These are phyloP conservation scores for Noccaea caerulescens DNA, from an alignment of 345 rosid genomes.

Conservation along the genomic window DNA sequence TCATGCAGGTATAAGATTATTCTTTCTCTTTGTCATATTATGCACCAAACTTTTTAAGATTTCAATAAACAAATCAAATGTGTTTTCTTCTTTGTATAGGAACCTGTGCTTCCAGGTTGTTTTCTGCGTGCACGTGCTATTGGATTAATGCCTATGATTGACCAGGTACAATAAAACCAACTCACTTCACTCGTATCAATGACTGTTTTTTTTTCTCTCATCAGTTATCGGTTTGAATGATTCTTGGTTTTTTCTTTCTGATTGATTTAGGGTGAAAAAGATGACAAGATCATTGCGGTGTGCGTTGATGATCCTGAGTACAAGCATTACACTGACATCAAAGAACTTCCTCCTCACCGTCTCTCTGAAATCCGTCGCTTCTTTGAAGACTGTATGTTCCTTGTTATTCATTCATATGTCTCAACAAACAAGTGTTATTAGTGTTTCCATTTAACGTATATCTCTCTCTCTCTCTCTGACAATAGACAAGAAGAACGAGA, in stretches of 20 bases:
- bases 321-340: constrained; percentile 82
- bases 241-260: background rate
- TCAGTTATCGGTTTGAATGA: background rate
- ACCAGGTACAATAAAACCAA: constrained; percentile 53
- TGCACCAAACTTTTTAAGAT: background rate
- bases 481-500: constrained; percentile 94
- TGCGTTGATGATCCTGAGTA: constrained; percentile 98
- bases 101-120: constrained; percentile 96
- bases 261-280: constrained; percentile 80
- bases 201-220: no score
- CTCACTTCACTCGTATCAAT: background rate
- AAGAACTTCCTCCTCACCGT: constrained; percentile 94
- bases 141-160: constrained; percentile 99
- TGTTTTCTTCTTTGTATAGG: constrained; percentile 48
- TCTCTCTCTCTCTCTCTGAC: background rate
- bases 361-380: constrained; percentile 93
- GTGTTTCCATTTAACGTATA: constrained; percentile 34
- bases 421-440: background rate
- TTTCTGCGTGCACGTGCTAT: constrained; percentile 94
- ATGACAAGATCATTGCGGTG: constrained; percentile 97
- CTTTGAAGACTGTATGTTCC: constrained; percentile 95
- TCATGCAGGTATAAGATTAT: constrained; percentile 91
- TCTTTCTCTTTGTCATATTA: constrained; percentile 1
- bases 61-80: background rate
- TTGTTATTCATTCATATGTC: background rate